Evolutionary conservation across 768 basidiomycete species (phyloP).

Genomic region (Mycena galericulata): DNA sequence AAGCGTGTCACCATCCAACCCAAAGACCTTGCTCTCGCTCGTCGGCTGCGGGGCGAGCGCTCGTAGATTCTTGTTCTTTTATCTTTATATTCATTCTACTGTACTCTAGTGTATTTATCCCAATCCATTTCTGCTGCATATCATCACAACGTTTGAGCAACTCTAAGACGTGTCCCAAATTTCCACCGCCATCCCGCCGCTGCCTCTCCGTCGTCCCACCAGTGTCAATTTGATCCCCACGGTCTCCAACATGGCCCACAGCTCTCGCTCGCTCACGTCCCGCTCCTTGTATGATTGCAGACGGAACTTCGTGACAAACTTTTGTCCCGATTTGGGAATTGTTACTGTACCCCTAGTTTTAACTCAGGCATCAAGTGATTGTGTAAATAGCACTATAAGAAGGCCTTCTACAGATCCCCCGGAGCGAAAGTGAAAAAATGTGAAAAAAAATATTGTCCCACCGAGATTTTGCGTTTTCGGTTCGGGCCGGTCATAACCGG

Average conservation of each 20-base stretch:
- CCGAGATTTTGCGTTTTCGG: no score
- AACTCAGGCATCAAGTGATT: no score
- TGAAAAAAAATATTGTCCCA: not conserved
- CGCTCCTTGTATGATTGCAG: conserved; percentile 95
- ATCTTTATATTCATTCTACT: conserved; percentile 33
- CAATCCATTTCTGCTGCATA: conserved; percentile 15
- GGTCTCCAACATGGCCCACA: conserved; percentile 73
- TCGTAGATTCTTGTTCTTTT: conserved; percentile 54
- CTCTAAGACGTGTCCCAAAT: conserved; percentile 71
- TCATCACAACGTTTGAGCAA: no score
- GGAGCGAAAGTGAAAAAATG: not conserved
- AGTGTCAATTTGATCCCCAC: conserved; percentile 68
- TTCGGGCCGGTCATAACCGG: no score
- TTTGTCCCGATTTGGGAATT: no score
- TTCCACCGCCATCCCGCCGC: conserved; percentile 74
- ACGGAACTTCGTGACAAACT: no score
- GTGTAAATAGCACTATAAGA: not conserved
- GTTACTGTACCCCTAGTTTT: no score
- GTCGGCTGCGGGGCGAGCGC: conserved; percentile 84
- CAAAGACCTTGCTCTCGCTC: conserved; percentile 86
- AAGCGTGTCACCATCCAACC: conserved; percentile 90
- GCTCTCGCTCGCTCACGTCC: conserved; percentile 75
- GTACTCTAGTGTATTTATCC: conserved; percentile 38
- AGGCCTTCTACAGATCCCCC: not conserved
- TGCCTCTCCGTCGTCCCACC: conserved; percentile 67